Conservation (phyloP, 2,329 filamentous ascomycete species). For the Cadophora luteo-olivacea region DNA sequence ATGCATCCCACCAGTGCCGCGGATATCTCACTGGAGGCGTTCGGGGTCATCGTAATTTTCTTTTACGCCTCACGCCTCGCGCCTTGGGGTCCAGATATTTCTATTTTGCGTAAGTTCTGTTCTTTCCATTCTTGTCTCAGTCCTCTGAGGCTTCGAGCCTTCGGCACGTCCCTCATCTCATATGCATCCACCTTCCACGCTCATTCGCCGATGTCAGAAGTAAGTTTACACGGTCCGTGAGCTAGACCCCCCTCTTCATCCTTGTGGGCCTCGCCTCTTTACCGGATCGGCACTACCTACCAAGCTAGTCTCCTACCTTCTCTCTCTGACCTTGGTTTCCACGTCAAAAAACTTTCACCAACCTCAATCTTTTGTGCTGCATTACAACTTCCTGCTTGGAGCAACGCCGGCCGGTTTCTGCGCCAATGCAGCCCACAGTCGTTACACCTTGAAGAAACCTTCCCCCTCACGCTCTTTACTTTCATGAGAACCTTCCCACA, state of each 20-base stretch:
- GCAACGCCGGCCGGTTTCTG: constrained; percentile 31
- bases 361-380: constrained; percentile 23
- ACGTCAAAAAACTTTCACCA: constrained; percentile 23
- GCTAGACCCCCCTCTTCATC: constrained; percentile 7
- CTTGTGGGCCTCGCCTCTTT: constrained; percentile 24
- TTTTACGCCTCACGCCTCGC: constrained; percentile 21
- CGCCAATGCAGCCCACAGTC: constrained; percentile 35
- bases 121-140: constrained; percentile 11
- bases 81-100: constrained; percentile 15
- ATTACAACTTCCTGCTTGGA: constrained; percentile 30
- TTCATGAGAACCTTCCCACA: constrained; percentile 25
- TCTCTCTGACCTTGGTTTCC: constrained; percentile 30
- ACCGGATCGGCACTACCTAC: constrained; percentile 22
- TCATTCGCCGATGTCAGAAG: constrained; percentile 24
- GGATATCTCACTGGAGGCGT: constrained; percentile 16
- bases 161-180: constrained; percentile 23
- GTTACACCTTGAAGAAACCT: constrained; percentile 32
- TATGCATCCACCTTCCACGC: not conserved
- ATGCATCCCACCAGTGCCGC: constrained; percentile 18
- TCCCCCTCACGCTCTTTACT: constrained; percentile 30
- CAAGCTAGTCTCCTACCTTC: constrained; percentile 22
- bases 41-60: constrained; percentile 25
- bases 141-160: constrained; percentile 23
- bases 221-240: constrained; percentile 5
- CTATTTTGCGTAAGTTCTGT: constrained; percentile 9